Conservation (phyloP, 257 asterid species). For the Craterostigma plantagineum region DNA sequence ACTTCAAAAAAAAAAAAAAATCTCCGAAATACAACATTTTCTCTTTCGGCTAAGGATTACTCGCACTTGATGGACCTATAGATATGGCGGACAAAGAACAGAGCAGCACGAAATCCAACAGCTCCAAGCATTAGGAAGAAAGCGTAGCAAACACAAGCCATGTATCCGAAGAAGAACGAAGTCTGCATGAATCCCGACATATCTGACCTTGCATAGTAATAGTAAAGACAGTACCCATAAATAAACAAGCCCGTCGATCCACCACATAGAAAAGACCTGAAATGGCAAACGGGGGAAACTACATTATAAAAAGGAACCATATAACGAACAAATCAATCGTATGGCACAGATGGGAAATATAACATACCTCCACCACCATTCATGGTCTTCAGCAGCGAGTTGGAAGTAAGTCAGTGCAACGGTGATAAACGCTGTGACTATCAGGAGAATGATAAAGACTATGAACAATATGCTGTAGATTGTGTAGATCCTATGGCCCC, state of each 20-base stretch:
- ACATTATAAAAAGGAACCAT: too few species aligned
- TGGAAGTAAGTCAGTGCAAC: slow-evolving; percentile 83
- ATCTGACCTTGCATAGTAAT: slow-evolving; percentile 70
- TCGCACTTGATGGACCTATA: slow-evolving; percentile 67
- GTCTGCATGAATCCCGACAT: slow-evolving; percentile 98
- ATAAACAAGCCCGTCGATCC: slow-evolving; percentile 87
- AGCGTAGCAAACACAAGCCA: slow-evolving; percentile 71
- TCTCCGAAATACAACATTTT: too few species aligned
- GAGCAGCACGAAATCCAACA: slow-evolving; percentile 78
- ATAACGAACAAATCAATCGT: too few species aligned
- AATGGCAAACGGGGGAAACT: slow-evolving; percentile 6
- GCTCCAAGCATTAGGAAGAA: slow-evolving; percentile 86
- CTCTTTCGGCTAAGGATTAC: slow-evolving; percentile 7
- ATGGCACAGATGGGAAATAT: too few species aligned
- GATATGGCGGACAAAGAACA: slow-evolving; percentile 77
- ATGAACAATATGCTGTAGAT: slow-evolving; percentile 71
- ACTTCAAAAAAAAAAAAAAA: too few species aligned
- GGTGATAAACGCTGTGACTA: slow-evolving; percentile 77
- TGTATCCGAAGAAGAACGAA: slow-evolving; percentile 81
- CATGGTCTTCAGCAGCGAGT: slow-evolving; percentile 91
- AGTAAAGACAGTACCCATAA: slow-evolving; percentile 69
- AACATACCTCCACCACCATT: slow-evolving; percentile 95
- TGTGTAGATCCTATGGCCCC: slow-evolving; percentile 93
- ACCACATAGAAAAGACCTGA: slow-evolving; percentile 79
- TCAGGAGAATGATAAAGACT: slow-evolving; percentile 75